These are phyloP conservation scores for Diaporthe aspalathi DNA, from an alignment of 2,329 filamentous ascomycete species.

Conservation along the genomic window DNA sequence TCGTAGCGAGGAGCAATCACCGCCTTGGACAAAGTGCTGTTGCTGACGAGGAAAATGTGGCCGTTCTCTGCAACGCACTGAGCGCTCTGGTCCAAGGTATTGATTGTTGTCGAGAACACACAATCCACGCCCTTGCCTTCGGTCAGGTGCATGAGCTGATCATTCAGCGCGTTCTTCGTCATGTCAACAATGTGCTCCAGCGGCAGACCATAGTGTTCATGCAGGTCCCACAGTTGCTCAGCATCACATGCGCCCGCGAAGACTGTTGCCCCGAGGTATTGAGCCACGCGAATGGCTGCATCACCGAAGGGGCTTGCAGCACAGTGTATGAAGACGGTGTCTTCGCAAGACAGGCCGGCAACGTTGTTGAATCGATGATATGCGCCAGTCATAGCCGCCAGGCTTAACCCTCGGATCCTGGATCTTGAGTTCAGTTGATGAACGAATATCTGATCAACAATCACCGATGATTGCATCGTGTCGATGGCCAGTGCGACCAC, in stretches of 20 bases:
- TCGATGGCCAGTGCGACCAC: conserved; percentile 56
- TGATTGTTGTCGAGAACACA: conserved; percentile 59
- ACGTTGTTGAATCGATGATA: conserved; percentile 54
- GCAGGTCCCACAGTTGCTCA: conserved; percentile 53
- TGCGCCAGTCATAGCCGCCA: conserved; percentile 55
- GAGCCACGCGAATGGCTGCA: conserved; percentile 56
- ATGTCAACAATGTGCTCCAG: conserved; percentile 51
- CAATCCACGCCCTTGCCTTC: conserved; percentile 53
- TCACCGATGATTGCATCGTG: conserved; percentile 50
- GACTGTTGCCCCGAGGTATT: conserved; percentile 52
- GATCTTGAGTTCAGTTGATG: conserved; percentile 41
- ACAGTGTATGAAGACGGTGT: conserved; percentile 57
- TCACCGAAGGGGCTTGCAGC: conserved; percentile 58
- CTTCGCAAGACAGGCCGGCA: conserved; percentile 44
- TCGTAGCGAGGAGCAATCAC: conserved; percentile 19
- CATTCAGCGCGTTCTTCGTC: conserved; percentile 28
- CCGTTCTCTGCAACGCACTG: conserved; percentile 48
- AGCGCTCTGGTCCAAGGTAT: conserved; percentile 47
- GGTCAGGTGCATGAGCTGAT: conserved; percentile 49
- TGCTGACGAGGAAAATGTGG: conserved; percentile 34
- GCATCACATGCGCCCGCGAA: conserved; percentile 53
- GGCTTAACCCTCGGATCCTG: conserved; percentile 45
- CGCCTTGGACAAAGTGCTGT: background rate
- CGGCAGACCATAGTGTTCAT: conserved; percentile 48
- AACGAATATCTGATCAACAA: conserved; percentile 52